Evolutionary conservation across 495 filamentous ascomycete genomes (phyloP), one percentile per base, ranked within the genome.

Genomic region (Neurospora sp.): DNA sequence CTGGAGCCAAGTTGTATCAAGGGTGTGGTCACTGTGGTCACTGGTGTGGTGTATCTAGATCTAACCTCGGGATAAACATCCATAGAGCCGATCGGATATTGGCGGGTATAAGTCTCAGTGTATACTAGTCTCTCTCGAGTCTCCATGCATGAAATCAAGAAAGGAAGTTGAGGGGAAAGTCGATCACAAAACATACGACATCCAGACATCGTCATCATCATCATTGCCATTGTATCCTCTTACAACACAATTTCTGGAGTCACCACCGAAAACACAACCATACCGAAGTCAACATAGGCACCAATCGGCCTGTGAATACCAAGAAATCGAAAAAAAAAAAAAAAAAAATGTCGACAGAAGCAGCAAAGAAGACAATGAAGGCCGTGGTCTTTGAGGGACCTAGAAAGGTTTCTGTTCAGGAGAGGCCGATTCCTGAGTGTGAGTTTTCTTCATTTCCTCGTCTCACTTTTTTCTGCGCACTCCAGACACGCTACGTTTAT

Each of bases 311-410:
- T 28, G 21, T 59, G 11, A 19, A 66, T 19, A 19, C 28, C 28
- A 66, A 36, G 24, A 62, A 24, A 28, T 28, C 5, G 10, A 17
- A 40, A 48, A 62, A 62, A 2, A 28, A 19, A 34, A 62, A 17
- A 62, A 2, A 28, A 19, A 34, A 62, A 17, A 66, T 66, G 54
- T 66, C 54, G 54, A 66, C 54, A 17, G 54, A 62, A 62, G 24
- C 39, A 19, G 9, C 48, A 7, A 59, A 59, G 11, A 66, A 34
- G 54, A 86, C 83, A 2, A 92, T 92, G 91, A 90, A 89, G 78
- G 90, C 91, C 21, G 89, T 93, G 31, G 86, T 92, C 71, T 92
- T 93, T 82, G 87, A 90, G 69, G 90, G 89, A 1, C 89, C 86
- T 70, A 78, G 84, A 73, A 86, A 89, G 77, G 86, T 91, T 70